These are phyloP conservation scores for Saccharomycopsis crataegensis DNA, from an alignment of 1,139 yeast species.

Conservation along the genomic window DNA sequence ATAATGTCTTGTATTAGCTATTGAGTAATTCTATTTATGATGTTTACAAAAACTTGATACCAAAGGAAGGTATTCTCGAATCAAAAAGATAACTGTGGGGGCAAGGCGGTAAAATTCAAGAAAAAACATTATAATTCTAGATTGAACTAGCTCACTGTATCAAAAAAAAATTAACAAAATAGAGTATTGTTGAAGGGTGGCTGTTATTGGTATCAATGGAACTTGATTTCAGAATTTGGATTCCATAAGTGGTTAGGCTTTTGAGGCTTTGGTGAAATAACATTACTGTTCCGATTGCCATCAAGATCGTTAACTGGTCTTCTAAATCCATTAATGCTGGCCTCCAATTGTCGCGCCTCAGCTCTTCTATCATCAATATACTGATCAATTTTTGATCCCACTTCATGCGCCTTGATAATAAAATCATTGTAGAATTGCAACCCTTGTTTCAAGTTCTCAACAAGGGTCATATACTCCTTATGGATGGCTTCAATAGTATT, in stretches of 20 bases:
- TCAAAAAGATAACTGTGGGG: too few relatives aligned
- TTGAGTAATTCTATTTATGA: too few relatives aligned
- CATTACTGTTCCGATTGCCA: background rate
- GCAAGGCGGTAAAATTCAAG: too few relatives aligned
- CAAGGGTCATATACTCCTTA: conserved; percentile 47
- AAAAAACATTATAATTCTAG: too few relatives aligned
- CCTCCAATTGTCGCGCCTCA: conserved; percentile 47
- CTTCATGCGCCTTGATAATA: conserved; percentile 39
- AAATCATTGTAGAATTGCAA: conserved; percentile 62
- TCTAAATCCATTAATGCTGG: conserved; percentile 19
- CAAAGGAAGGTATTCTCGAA: too few relatives aligned
- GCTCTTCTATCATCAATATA: conserved; percentile 47
- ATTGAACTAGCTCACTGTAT: too few relatives aligned
- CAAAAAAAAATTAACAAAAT: too few relatives aligned
- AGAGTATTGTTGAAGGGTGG: too few relatives aligned
- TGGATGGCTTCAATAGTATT: conserved; percentile 49
- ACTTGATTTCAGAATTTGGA: background rate
- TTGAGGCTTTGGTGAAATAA: background rate
- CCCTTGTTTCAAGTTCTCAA: conserved; percentile 61
- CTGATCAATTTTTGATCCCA: conserved; percentile 45
- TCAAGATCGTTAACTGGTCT: background rate
- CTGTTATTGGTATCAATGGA: background rate
- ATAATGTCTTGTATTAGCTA: too few relatives aligned
- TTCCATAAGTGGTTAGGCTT: background rate
- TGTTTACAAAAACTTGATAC: too few relatives aligned